Evolutionary conservation across 768 basidiomycete genomes (phyloP), one percentile per base, ranked within the genome.

Genomic region (Lentinula boryana): DNA sequence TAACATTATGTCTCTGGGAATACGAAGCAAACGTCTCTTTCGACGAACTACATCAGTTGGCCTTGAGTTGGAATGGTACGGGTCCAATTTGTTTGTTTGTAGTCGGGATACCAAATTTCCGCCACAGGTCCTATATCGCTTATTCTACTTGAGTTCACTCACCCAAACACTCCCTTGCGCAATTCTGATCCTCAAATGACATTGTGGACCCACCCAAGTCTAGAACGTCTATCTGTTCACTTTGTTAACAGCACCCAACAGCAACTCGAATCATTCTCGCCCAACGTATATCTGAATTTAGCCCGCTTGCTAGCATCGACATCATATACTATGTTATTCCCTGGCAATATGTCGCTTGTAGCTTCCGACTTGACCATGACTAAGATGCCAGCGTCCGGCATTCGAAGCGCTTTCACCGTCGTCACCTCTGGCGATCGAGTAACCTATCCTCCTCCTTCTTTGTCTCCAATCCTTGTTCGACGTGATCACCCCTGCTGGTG

Each of bases 301-400:
- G 87, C 86, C 1, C 76, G 85, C n/a, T 70, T 86, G 53, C 82
- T 86, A 66, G 76, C 86, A 7, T 73, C 64, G 9, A 84, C 84
- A 8, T 67, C 74, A 0, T 68, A 68, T 43, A 76, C 83, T 16
- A 69, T 84, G 52, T 68, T 88, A 54, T 81, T 85, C 61, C 86
- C 87, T 33, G 78, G 72, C 21, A 68, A 76, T 67, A 60, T 77
- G 56, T 71, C 74, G 56, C 63, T 67, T 27, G 56, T 69, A 58
- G 48, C 67, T 61, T 63, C 69, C 18, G 23, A 61, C 63, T 52
- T 46, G 58, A 62, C 60, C 40, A 67, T 66, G 62, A 52, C 67
- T 36, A 63, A 60, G 49, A 61, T 49, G 27, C 27, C 27, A 60
- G 23, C 50, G 65, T 44, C 60, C 61, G 35, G 27, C 52, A 41